phyloP scores from a whole-genome alignment of 495 filamentous ascomycete species.

The Xylaria scruposa region DNA sequence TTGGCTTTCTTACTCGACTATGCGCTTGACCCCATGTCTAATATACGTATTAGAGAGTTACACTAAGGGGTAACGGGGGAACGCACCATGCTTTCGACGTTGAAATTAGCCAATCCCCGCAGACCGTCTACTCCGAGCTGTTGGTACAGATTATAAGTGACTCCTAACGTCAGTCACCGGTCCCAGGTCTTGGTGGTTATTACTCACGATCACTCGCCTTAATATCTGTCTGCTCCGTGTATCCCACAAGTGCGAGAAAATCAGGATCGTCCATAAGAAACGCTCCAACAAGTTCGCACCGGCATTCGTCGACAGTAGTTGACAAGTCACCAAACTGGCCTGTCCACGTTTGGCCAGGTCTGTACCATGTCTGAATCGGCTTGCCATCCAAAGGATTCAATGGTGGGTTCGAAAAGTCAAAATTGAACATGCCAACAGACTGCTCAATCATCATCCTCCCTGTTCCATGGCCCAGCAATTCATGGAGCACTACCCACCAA shows the following conservation, averaged over 20 bases:
- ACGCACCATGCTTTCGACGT: conserved; percentile 45
- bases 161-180: conserved; percentile 33
- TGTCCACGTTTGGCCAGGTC: conserved; percentile 56
- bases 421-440: conserved; percentile 50
- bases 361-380: conserved; percentile 54
- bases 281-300: conserved; percentile 42
- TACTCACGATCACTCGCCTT: conserved; percentile 1
- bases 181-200: conserved; percentile 32
- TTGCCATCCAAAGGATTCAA: conserved; percentile 51
- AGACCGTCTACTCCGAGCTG: conserved; percentile 54
- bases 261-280: not conserved
- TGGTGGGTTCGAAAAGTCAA: conserved; percentile 50
- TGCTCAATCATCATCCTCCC: conserved; percentile 42
- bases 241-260: not conserved
- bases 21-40: conserved; percentile 57
- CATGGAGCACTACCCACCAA: conserved; percentile 52
- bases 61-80: conserved; percentile 3
- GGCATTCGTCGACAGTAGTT: conserved; percentile 57
- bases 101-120: conserved; percentile 51
- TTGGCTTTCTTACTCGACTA: conserved; percentile 40
- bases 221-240: not conserved
- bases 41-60: conserved; percentile 1
- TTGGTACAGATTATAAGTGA: conserved; percentile 53
- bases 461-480: conserved; percentile 50
- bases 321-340: conserved; percentile 52